Conservation (phyloP, 306 rosid genomes). For the Sesbania bispinosa region DNA sequence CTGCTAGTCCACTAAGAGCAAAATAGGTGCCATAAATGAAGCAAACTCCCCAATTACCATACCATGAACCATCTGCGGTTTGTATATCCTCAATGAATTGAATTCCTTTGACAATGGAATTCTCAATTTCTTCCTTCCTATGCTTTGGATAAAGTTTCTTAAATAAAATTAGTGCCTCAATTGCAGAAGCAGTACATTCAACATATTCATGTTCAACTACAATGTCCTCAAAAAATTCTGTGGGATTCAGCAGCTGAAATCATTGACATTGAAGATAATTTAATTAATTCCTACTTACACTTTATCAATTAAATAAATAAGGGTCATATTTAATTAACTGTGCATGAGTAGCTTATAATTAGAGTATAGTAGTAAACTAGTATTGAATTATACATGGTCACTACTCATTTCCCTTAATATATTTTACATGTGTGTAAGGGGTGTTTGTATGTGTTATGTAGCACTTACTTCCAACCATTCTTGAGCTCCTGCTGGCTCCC, state of each 20-base stretch:
- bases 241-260: conserved; percentile 35
- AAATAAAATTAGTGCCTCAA: conserved; percentile 30
- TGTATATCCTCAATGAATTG: conserved; percentile 26
- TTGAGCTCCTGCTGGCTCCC: conserved; percentile 43
- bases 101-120: conserved; percentile 21
- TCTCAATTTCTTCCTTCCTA: conserved; percentile 32
- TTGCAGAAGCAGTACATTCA: conserved; percentile 37
- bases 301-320: neutral
- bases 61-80: conserved; percentile 23
- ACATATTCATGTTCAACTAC: conserved; percentile 32
- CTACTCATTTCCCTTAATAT: too few species aligned
- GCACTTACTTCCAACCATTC: conserved; percentile 67
- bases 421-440: too few species aligned
- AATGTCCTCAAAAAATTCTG: conserved; percentile 17
- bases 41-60: conserved; percentile 47
- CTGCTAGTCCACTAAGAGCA: conserved; percentile 43
- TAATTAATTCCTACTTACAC: too few species aligned
- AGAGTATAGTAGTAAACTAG: too few species aligned
- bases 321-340: neutral
- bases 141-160: conserved; percentile 27
- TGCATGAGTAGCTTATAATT: too few species aligned
- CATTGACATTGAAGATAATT: neutral
- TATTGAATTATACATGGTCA: too few species aligned
- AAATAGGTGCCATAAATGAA: conserved; percentile 48
- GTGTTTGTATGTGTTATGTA: too few species aligned